Evolutionary conservation across 2,329 filamentous ascomycete species (phyloP), one percentile per base, ranked within the genome.

Genomic region (Trichoderma sp.): DNA sequence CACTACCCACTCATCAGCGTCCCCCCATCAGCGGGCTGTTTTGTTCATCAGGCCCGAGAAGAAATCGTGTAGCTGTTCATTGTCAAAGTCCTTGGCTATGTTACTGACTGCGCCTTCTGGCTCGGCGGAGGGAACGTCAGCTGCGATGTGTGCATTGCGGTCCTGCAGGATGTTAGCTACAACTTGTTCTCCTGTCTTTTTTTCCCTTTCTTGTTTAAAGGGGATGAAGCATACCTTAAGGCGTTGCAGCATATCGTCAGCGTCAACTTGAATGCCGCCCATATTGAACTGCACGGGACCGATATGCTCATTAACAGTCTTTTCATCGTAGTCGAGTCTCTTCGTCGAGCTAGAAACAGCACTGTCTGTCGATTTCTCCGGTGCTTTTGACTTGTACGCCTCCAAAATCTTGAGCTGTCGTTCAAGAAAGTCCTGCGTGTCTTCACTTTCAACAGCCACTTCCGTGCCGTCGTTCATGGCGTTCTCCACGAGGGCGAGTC

Each of bases 281-380:
- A 99, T 97, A 83, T 99, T 99, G 86, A 98, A 98, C 82, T 98
- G 95, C 78, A 98, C 95, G 0, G 95, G 95, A 0, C 95, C 95
- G 80, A 98, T 97, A 80, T 97, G 95, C 81, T 96, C 94, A 79
- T 92, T 92, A 73, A 90, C 87, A 77, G 85, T 86, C 77, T 86
- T 88, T 77, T 86, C 84, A 16, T 84, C 84, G 60, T 85, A 77
- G 80, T 84, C 83, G 6, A 79, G 65, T n/a, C 80, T 79, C 27
- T 80, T 79, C 3, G 80, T 77, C 3, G 78, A 77, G 16, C 78
- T 76, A 6, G 79, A 77, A 21, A 78, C 77, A 16, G 77, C 71
- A 50, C 77, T 79, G 53, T 83, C 80, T 3, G 78, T 56, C 11
- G 81, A 78, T 79, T 85, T 86, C 60, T 91, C 89, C 35, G 88